Conservation (phyloP, 129 eudicot species). For the Oenanthe sinensis region DNA sequence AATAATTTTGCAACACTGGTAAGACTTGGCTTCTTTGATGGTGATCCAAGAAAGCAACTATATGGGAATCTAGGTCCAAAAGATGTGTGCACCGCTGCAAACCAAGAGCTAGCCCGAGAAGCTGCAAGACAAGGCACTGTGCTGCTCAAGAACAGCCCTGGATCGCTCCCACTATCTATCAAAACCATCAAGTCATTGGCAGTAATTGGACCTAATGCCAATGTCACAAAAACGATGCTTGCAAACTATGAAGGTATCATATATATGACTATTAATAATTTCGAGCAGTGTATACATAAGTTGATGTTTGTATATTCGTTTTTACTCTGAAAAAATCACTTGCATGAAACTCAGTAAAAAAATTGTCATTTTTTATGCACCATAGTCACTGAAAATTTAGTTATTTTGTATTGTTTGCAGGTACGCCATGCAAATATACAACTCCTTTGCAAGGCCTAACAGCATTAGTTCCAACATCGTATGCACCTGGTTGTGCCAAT, state of each 20-base stretch:
- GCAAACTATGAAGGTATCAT: conserved; percentile 79
- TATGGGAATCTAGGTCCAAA: conserved; percentile 77
- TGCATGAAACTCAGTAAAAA: neutral
- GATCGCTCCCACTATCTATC: conserved; percentile 67
- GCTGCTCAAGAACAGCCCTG: conserved; percentile 61
- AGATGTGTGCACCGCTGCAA: conserved; percentile 72
- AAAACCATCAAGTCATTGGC: conserved; percentile 73
- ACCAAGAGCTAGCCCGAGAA: conserved; percentile 86
- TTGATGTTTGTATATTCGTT: too few relatives aligned
- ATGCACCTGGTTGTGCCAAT: conserved; percentile 61
- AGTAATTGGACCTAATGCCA: conserved; percentile 91
- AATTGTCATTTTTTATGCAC: neutral
- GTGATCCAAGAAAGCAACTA: conserved; percentile 60
- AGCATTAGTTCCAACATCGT: conserved; percentile 43
- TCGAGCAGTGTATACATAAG: neutral
- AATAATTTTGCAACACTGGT: conserved; percentile 77
- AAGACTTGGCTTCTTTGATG: conserved; percentile 93
- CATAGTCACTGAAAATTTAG: neutral
- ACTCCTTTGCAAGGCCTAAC: conserved; percentile 85
- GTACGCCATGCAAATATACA: conserved; percentile 75
- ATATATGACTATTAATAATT: neutral
- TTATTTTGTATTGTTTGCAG: conserved; percentile 23
- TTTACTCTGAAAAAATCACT: neutral
- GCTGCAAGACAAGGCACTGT: conserved; percentile 96
- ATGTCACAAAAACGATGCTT: conserved; percentile 77